Percentiles rank a stretch among this genome's conserved stretches.
These are phyloP conservation scores for Trichoderma koningiopsis DNA, from an alignment of 2,329 filamentous ascomycete genomes.

Conservation along the genomic window DNA sequence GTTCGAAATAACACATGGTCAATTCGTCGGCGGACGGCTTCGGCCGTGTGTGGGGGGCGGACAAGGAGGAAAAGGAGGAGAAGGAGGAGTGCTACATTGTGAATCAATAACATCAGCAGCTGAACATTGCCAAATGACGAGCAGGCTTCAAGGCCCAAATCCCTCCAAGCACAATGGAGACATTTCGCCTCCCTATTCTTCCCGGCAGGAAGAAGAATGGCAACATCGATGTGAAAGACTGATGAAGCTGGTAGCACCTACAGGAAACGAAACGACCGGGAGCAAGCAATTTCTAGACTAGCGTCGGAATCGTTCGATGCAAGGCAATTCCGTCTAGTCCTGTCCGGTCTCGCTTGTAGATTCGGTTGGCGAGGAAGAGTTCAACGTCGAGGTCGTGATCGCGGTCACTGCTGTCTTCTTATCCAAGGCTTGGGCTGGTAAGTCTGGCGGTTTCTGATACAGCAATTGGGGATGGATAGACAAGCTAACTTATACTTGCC, in stretches of 20 bases:
- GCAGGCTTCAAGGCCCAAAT: neutral
- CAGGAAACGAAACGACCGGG: conserved; percentile 13
- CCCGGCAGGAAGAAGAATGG: neutral
- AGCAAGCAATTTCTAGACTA: conserved; percentile 24
- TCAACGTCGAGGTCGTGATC: neutral
- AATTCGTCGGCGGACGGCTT: conserved; percentile 29
- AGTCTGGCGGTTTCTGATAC: conserved; percentile 27
- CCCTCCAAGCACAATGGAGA: neutral
- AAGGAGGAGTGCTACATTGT: conserved; percentile 25
- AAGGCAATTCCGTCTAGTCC: conserved; percentile 24
- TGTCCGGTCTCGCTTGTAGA: conserved; percentile 22
- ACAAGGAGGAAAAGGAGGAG: neutral
- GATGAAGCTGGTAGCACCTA: conserved; percentile 16
- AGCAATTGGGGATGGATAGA: conserved; percentile 36
- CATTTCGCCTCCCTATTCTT: neutral
- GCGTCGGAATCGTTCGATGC: conserved; percentile 26
- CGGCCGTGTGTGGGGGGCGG: conserved; percentile 24
- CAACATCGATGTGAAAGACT: neutral
- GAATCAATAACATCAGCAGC: conserved; percentile 26
- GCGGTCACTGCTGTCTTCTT: neutral
- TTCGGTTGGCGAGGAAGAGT: conserved; percentile 5
- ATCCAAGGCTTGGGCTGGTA: conserved; percentile 20
- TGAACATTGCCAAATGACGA: conserved; percentile 27
- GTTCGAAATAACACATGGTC: conserved; percentile 94
- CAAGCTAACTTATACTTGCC: conserved; percentile 46